A percentile compares a stretch with the other conserved stretches of the same genome.
These are phyloP conservation scores for Lasiosphaeria miniovina DNA, from an alignment of 495 filamentous ascomycete genomes.

Conservation along the genomic window DNA sequence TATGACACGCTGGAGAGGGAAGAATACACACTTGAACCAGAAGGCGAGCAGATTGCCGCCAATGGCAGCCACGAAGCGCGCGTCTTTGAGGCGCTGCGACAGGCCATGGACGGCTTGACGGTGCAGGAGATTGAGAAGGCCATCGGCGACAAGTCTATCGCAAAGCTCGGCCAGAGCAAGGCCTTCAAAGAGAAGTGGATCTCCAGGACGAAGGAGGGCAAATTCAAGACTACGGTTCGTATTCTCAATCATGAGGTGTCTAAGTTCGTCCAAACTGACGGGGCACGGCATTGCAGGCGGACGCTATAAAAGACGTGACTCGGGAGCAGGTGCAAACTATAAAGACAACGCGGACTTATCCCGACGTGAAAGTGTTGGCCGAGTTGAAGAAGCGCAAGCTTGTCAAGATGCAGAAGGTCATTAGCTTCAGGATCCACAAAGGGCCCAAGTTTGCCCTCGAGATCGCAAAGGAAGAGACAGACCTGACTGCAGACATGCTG, in stretches of 20 bases:
- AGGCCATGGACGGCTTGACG: conserved; percentile 73
- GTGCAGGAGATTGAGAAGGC: conserved; percentile 70
- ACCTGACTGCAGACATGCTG: conserved; percentile 92
- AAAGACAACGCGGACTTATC: conserved; percentile 61
- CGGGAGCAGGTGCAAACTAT: conserved; percentile 69
- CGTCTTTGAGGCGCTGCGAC: conserved; percentile 81
- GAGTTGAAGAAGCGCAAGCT: conserved; percentile 91
- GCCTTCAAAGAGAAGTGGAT: conserved; percentile 98
- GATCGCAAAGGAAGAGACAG: conserved; percentile 90
- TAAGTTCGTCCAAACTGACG: conserved; percentile 9
- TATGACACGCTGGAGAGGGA: conserved; percentile 82
- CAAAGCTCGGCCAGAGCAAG: conserved; percentile 90
- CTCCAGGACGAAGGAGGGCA: conserved; percentile 66
- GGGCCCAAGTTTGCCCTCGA: conserved; percentile 81
- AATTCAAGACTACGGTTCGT: conserved; percentile 15
- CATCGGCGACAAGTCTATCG: conserved; percentile 77
- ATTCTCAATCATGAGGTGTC: background rate
- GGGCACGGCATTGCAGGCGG: conserved; percentile 37
- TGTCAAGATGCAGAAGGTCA: conserved; percentile 74
- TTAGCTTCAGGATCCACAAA: conserved; percentile 77
- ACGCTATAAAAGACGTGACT: conserved; percentile 75
- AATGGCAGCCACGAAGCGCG: conserved; percentile 92
- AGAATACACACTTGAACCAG: conserved; percentile 5
- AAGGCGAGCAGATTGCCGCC: conserved; percentile 7
- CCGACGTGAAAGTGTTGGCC: conserved; percentile 66